Evolutionary conservation across 2,329 filamentous ascomycete species (phyloP).

Genomic region (Apiospora arundinis): DNA sequence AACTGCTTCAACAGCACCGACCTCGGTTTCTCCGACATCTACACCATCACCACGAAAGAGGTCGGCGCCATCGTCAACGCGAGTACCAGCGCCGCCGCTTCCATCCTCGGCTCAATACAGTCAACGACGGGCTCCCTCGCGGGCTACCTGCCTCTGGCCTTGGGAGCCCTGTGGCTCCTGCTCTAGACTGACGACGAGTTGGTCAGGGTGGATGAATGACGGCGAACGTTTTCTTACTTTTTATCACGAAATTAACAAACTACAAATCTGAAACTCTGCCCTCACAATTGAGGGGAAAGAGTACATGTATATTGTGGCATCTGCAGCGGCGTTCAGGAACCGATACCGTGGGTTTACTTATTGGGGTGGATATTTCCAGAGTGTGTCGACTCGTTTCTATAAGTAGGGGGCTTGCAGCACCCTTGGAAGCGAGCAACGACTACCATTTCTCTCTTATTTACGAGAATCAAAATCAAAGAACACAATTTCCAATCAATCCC

Average conservation of each 20-base stretch:
- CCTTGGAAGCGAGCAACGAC: not conserved
- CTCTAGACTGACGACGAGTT: conserved; percentile 44
- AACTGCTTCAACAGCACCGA: conserved; percentile 91
- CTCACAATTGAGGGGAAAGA: not conserved
- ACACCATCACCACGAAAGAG: conserved; percentile 64
- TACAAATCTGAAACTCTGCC: conserved; percentile 21
- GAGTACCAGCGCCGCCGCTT: conserved; percentile 33
- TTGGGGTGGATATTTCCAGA: not conserved
- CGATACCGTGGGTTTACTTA: conserved; percentile 12
- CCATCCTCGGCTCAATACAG: conserved; percentile 24
- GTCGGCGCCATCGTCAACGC: conserved; percentile 44
- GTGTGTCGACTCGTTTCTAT: not conserved
- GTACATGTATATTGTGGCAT: conserved; percentile 13
- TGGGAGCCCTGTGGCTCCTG: conserved; percentile 47
- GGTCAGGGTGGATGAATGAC: not conserved
- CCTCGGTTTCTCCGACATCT: conserved; percentile 79
- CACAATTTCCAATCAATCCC: not conserved
- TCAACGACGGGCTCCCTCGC: conserved; percentile 40
- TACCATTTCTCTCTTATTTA: not conserved
- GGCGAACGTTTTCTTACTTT: not conserved
- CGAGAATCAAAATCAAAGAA: not conserved
- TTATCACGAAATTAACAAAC: not conserved
- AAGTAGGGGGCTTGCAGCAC: not conserved
- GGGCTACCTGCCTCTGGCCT: conserved; percentile 50
- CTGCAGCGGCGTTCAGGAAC: conserved; percentile 11